Evolutionary conservation across 169 alveolate species (phyloP), one percentile per base, ranked within the genome.

Genomic region (Cystoisospora suis): DNA sequence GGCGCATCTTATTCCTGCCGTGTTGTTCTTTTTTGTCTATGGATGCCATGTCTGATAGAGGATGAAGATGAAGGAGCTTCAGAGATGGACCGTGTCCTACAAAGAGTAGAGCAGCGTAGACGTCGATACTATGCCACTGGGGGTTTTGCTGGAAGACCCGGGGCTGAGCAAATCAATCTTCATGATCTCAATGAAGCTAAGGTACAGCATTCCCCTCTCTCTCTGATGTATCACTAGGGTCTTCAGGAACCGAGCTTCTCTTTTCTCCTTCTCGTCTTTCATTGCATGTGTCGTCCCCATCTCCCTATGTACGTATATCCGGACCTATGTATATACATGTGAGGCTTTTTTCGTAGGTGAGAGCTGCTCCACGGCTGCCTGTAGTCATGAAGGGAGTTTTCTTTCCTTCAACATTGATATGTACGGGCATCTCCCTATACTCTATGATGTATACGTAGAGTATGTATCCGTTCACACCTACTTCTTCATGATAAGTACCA

Each of bases 1-100:
- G 34, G 81, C 70, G 45, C 46, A 46, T 4, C 38, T n/a, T 29
- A 20, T 20, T n/a, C 4, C n/a, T 81, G 87, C 87, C 27, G 88
- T 27, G 53, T 46, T 44, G n/a, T 27, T 27, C 17, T 46, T 20
- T 20, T 44, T 1, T 23, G 46, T 40, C 17, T 44, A 7, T 12
- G 40, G 49, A 34, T 80, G 3, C 59, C 47, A 49, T 72, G 40
- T 36, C 34, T 36, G 40, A 7, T 69, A 45, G 87, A 42, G 69
- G 87, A 77, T 27, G 87, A 42, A 29, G 87, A 77, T n/a, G 87
- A 77, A 77, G 69, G 69, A 27, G 70, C 45, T 23, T 45, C 59
- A 20, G 70, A 77, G 87, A 77, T 45, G 87, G 69, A 77, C 70
- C 65, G 87, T 7, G 70, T 42, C 17, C 45, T 45, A 1, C 70